A percentile compares a stretch with the other conserved stretches of the same genome.
phyloP scores from a whole-genome alignment of 495 filamentous ascomycete species.

The Aspergillus mulundensis region DNA sequence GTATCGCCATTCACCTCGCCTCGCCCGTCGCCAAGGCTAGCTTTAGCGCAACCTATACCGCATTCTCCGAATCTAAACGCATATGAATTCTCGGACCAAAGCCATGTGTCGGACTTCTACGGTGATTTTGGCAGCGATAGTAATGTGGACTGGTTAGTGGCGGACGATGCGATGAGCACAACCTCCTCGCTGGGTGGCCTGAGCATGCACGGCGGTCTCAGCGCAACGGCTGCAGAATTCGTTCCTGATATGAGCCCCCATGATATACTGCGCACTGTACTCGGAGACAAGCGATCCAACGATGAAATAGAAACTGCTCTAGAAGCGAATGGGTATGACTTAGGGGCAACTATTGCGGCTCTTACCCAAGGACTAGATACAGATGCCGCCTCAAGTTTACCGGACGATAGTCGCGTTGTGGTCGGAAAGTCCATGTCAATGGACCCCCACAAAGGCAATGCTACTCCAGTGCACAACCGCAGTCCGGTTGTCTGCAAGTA shows the following conservation, averaged over 20 bases:
- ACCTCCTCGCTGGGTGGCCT: conserved; percentile 66
- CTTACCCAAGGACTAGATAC: conserved; percentile 64
- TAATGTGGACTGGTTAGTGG: conserved; percentile 93
- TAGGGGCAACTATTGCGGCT: conserved; percentile 80
- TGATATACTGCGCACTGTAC: conserved; percentile 93
- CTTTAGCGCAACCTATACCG: conserved; percentile 90
- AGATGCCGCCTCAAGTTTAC: conserved; percentile 25
- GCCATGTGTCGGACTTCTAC: conserved; percentile 76
- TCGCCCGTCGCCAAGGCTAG: conserved; percentile 86
- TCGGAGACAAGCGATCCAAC: conserved; percentile 82
- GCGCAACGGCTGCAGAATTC: conserved; percentile 74
- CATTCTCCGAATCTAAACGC: conserved; percentile 92
- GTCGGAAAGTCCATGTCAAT: conserved; percentile 90
- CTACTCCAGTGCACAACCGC: conserved; percentile 65
- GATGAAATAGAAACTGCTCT: conserved; percentile 91
- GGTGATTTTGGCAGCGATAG: conserved; percentile 84
- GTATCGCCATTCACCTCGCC: conserved; percentile 90
- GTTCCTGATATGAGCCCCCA: conserved; percentile 94
- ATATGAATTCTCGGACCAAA: conserved; percentile 81
- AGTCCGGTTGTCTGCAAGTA: conserved; percentile 93
- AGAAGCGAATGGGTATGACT: conserved; percentile 85
- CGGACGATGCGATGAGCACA: conserved; percentile 77
- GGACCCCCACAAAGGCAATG: conserved; percentile 62
- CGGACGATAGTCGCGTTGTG: conserved; percentile 53
- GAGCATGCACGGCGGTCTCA: conserved; percentile 60